phyloP scores from a whole-genome alignment of 345 rosid species.

The Balakata baccata region DNA sequence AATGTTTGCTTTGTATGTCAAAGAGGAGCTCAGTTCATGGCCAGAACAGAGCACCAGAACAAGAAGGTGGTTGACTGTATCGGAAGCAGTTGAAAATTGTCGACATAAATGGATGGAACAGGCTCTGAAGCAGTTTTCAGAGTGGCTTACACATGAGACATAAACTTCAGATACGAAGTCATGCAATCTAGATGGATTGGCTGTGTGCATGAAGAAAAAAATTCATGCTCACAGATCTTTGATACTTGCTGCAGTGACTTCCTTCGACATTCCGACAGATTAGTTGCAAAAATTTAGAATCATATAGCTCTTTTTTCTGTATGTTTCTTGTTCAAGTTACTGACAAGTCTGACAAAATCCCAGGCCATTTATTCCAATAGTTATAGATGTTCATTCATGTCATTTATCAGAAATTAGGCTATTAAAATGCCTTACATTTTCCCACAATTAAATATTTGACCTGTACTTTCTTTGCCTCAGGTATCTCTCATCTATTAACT shows the following conservation, averaged over 20 bases:
- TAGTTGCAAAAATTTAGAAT: conserved; percentile 2
- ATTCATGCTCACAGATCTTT: background rate
- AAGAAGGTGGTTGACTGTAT: conserved; percentile 66
- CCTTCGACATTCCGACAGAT: background rate
- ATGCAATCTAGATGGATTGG: conserved; percentile 21
- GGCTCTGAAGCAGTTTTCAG: conserved; percentile 56
- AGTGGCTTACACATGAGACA: conserved; percentile 51
- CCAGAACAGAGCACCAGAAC: conserved; percentile 69
- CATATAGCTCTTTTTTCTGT: conserved; percentile 3
- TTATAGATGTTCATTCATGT: background rate
- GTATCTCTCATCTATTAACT: too few relatives aligned
- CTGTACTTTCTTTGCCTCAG: too few relatives aligned
- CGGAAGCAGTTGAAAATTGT: conserved; percentile 61
- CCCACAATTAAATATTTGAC: background rate
- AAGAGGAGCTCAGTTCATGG: conserved; percentile 72
- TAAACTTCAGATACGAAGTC: conserved; percentile 22
- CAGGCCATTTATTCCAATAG: background rate
- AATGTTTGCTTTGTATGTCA: conserved; percentile 74
- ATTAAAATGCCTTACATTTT: background rate
- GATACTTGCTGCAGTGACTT: background rate
- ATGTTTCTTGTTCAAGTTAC: conserved; percentile 6
- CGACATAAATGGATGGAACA: conserved; percentile 92
- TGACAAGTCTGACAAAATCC: conserved; percentile 8
- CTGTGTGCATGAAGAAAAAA: conserved; percentile 24
- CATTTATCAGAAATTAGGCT: conserved; percentile 4